These are phyloP conservation scores for Pyrenopolyporus hunteri DNA, from an alignment of 495 filamentous ascomycete species.

Conservation along the genomic window DNA sequence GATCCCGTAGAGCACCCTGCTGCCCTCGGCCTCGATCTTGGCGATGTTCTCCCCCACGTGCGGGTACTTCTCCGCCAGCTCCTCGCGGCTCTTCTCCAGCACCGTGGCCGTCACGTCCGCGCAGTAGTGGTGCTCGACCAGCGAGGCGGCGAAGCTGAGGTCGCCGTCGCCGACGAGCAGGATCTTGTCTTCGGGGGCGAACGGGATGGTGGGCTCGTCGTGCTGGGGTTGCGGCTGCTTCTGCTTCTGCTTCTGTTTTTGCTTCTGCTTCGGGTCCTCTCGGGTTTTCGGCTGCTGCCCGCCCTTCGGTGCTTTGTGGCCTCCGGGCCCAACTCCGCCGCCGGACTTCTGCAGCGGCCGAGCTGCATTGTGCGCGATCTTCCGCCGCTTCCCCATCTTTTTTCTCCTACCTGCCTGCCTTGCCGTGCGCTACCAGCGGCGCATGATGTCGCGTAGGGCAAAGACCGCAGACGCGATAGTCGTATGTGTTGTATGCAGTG, in stretches of 20 bases:
- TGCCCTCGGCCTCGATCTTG: constrained; percentile 55
- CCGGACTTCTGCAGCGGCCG: constrained; percentile 15
- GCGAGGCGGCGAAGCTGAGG: constrained; percentile 83
- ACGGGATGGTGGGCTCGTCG: constrained; percentile 71
- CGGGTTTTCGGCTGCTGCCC: constrained; percentile 18
- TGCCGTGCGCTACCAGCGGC: constrained; percentile 21
- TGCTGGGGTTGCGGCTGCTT: constrained; percentile 41
- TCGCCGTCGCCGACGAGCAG: constrained; percentile 93
- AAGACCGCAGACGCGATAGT: not conserved
- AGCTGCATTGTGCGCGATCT: constrained; percentile 35
- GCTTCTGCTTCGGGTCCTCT: constrained; percentile 17
- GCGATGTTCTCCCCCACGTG: constrained; percentile 67
- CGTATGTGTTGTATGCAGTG: not conserved
- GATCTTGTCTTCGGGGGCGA: constrained; percentile 70
- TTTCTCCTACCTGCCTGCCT: constrained; percentile 7
- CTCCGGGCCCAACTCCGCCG: too few species aligned
- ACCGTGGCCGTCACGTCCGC: constrained; percentile 63
- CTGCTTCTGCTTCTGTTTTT: constrained; percentile 35
- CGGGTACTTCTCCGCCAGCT: constrained; percentile 75
- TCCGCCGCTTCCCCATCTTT: constrained; percentile 48
- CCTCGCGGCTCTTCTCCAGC: constrained; percentile 49
- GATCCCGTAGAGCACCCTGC: constrained; percentile 67
- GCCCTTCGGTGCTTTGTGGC: too few species aligned
- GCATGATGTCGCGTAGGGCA: constrained; percentile 23
- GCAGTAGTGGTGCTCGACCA: constrained; percentile 74